phyloP scores from a whole-genome alignment of 2,329 filamentous ascomycete species.

The Nigrospora sphaerica region DNA sequence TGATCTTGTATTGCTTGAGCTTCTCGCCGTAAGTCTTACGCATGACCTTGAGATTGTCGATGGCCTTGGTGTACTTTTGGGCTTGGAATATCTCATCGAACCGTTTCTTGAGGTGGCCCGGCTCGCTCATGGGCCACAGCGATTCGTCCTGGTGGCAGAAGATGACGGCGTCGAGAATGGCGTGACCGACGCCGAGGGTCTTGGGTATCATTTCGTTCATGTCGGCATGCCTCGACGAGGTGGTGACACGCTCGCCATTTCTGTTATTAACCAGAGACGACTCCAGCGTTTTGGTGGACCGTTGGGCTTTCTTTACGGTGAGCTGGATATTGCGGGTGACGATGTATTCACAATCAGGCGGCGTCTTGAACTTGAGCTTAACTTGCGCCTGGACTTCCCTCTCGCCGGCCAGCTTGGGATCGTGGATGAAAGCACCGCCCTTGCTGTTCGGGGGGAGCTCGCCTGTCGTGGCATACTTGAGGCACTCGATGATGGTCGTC shows the following conservation, averaged over 20 bases:
- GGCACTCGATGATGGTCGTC: conserved; percentile 96
- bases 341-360: conserved; percentile 72
- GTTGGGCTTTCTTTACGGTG: conserved; percentile 72
- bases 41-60: conserved; percentile 86
- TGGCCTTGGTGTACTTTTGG: conserved; percentile 92
- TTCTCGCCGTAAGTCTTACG: conserved; percentile 77
- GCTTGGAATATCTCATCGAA: conserved; percentile 99
- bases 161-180: conserved; percentile 89
- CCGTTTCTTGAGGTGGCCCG: conserved; percentile 76
- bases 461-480: conserved; percentile 96
- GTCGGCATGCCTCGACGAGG: conserved; percentile 75
- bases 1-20: conserved; percentile 63
- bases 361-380: conserved; percentile 78
- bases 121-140: conserved; percentile 91
- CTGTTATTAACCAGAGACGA: conserved; percentile 68
- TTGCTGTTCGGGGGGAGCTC: conserved; percentile 87
- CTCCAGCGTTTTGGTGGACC: conserved; percentile 74
- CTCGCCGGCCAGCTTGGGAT: conserved; percentile 85
- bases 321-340: conserved; percentile 79
- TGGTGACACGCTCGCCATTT: conserved; percentile 70
- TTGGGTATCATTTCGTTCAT: conserved; percentile 79
- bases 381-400: conserved; percentile 88
- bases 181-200: conserved; percentile 81
- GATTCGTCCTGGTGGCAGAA: conserved; percentile 99
- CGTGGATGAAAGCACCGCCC: conserved; percentile 90